Evolutionary conservation across 352 stramenopile species (phyloP).

Genomic region (Phytophthora pini): DNA sequence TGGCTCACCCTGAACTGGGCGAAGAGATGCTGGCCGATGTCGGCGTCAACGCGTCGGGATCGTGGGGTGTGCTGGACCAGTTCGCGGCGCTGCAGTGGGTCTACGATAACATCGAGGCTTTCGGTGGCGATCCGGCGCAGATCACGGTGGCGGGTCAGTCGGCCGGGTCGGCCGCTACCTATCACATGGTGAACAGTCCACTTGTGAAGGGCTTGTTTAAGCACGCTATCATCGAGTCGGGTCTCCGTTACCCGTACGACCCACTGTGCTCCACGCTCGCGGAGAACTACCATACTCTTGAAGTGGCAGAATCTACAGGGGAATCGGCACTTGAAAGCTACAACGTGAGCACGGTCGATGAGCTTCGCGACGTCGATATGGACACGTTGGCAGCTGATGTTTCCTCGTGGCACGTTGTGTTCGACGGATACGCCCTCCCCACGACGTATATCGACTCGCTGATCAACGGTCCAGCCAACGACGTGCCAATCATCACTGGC

Average conservation of each 20-base stretch:
- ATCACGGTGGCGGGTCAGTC: not conserved
- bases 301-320: not conserved
- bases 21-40: not conserved
- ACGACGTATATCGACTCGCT: constrained; percentile 19
- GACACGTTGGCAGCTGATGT: not conserved
- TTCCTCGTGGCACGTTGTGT: not conserved
- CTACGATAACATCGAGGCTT: not conserved
- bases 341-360: not conserved
- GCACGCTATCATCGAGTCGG: not conserved
- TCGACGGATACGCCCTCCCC: constrained; percentile 11
- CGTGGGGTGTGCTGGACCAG: not conserved
- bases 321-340: not conserved
- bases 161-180: not conserved
- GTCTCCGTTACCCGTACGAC: not conserved
- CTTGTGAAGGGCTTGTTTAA: not conserved
- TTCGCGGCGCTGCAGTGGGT: not conserved
- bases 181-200: not conserved
- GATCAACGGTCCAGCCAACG: constrained; percentile 11
- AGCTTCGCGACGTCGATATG: not conserved
- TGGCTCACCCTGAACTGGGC: not conserved
- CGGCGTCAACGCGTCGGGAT: not conserved
- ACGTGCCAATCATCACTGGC: constrained; percentile 24
- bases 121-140: not conserved
- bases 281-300: not conserved
- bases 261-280: not conserved